Base-by-base conservation (phyloP, 768 basidiomycete genomes). In the Suillus placidus region DNA sequence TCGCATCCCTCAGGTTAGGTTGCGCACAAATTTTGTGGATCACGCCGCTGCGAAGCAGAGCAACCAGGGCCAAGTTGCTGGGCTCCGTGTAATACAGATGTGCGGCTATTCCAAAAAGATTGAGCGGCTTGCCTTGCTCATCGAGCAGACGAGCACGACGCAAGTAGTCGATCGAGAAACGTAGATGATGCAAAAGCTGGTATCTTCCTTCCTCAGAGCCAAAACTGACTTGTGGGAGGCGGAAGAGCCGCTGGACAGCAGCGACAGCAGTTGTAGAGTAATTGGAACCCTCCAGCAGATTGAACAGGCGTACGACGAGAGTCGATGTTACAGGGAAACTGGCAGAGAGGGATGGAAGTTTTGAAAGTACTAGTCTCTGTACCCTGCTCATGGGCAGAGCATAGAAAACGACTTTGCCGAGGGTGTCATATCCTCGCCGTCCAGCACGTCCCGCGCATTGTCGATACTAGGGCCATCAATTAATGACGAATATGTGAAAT, bases 401-500 rank as follows among this genome's bases (percentile, higher is more conserved):
- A 70, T 88, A 90, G 77, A 92, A 92, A 2, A 92, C 80, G 45
- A 91, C 89, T 61, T 88, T 88, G 8, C 90, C 90, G 0, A 88
- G 79, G 7, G 88, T 81, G 70, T 91, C 89, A 66, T 82, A 90
- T 2, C 90, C 90, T 70, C 90, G 83, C 51, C 90, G 84, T 64
- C 90, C 90, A 47, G 90, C 90, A 73, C 90, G 83, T 63, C 90
- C 90, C 54, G 88, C 84, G 66, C 88, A 89, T 81, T 91, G 90
- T 13, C 90, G 86, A 72, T 88, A 91, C 87, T 88, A 69, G 38
- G 61, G 13, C 13, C 62, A 63, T 57, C 58, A 64, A 61, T 66
- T 30, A 67, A 45, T 34, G 7, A 14, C 23, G 38, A 18, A 34
- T 12, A 2, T 37, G 61, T 56, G 16, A n/a, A 49, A n/a, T 26